Base-by-base conservation (phyloP, 352 stramenopile species). In the Phytophthora pluvialis region DNA sequence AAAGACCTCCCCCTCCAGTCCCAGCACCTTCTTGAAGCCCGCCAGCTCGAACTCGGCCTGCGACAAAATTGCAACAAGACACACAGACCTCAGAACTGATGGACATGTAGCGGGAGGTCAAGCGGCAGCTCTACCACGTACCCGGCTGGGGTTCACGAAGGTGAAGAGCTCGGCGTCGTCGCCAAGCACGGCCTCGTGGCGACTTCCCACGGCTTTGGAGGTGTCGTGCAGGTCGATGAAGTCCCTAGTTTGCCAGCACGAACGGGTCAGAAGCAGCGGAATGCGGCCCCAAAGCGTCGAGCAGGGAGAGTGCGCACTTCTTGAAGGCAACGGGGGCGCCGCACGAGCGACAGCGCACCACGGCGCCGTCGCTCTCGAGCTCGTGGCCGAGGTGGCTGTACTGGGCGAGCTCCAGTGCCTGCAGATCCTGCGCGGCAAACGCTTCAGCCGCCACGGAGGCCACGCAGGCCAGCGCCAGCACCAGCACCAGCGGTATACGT, bases 41-140 rank as follows among this genome's bases (percentile, higher is more conserved):
- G 80, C 85, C 8, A 95, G 52, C 51, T 94, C 88, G 64, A 93
- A 91, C 56, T 95, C 85, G 4, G 86, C 70, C 83, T 94, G 61
- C 29, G 35, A 40, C 8, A 50, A 38, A 4, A 5, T 9, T 21
- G 29, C 16, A 45, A 58, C 9, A 26, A 43, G 7, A 16, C 13
- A 55, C 3, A 61, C 16, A 18, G 16, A 33, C 28, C 1, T 39
- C 39, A 52, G 11, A 31, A n/a, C 44, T 54, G 59, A 29, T 16
- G 31, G 1, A 1, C 10, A 42, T 38, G 15, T 15, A 10, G 46
- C 38, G 28, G 35, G 16, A 10, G 29, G 3, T 31, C 29, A 61
- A 32, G 18, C 15, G 43, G 40, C 9, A 46, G 1, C 16, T 15
- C 11, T n/a, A 29, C 7, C 10, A 5, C n/a, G 4, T 56, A 94